These are phyloP conservation scores for Amphibolis antarctica DNA, from an alignment of 106 monocot genomes.

Conservation along the genomic window DNA sequence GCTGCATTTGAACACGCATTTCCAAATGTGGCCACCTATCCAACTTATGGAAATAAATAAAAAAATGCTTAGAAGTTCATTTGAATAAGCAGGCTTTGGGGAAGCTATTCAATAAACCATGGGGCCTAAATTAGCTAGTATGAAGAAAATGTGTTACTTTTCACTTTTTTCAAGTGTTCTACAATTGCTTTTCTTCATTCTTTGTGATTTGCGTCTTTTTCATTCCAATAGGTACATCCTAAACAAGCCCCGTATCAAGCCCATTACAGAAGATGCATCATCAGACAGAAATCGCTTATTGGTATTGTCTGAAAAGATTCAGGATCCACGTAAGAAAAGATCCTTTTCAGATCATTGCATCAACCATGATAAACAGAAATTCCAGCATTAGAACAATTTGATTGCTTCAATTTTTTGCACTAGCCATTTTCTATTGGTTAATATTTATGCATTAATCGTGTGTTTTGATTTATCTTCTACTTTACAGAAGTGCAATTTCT, in stretches of 20 bases:
- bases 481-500: too few species aligned
- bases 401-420: not conserved
- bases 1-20: too few species aligned
- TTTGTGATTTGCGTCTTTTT: not conserved
- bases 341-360: not conserved
- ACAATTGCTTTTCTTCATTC: not conserved
- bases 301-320: constrained; percentile 68
- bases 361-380: not conserved
- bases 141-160: not conserved
- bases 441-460: too few species aligned
- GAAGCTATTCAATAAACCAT: too few species aligned
- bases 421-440: not conserved
- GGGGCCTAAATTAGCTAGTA: too few species aligned
- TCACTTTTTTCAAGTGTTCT: not conserved
- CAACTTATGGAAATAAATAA: too few species aligned
- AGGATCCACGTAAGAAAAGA: constrained; percentile 44
- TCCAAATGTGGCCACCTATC: too few species aligned
- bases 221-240: constrained; percentile 47
- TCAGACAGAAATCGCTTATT: constrained; percentile 54
- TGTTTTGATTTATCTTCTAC: too few species aligned
- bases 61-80: too few species aligned
- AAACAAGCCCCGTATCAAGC: constrained; percentile 71
- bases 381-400: not conserved
- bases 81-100: too few species aligned
- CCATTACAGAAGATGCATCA: constrained; percentile 60